Base-by-base conservation (phyloP, 2,329 filamentous ascomycete genomes). In the Alternaria sp. region DNA sequence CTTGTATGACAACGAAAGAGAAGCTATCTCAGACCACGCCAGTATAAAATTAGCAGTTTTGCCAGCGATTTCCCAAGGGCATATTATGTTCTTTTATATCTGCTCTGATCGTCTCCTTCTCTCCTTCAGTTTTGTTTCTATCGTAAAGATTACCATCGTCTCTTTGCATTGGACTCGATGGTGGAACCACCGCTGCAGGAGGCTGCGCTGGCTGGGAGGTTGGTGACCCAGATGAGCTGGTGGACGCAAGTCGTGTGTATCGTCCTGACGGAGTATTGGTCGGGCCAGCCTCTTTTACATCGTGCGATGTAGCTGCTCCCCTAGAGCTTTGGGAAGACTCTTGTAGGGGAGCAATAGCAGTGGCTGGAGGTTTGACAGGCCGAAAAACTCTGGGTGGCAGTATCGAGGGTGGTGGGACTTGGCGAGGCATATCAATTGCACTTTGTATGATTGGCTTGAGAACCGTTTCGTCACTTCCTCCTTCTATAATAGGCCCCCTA, bases 191-290 rank as follows among this genome's bases (percentile, higher is more conserved):
- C 1, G 24, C 24, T 26, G 24, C 24, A 26, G 24, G 24, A 26
- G 24, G 24, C 24, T 26, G 6, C 24, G 24, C 24, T 26, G 24
- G 24, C 24, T 2, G 24, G 24, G 24, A 26, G 5, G 24, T 26
- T 7, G 1, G 24, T 26, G 24, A 26, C 24, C 24, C 5, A 1
- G 22, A 24, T 2, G 22, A 24, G 1, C 22, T 26, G 11, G 12
- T 34, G 11, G 9, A 30, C 8, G 28, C 9, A 30, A 30, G 28
- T 1, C 9, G 28, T 11, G 8, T 30, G 28, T 1, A 30, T 30
- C 1, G 28, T 1, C 1, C 4, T 11, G 9, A 11, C 28, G 2
- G 28, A 4, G 28, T n/a, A n/a, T n/a, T n/a, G n/a, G n/a, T n/a
- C n/a, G n/a, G n/a, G n/a, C n/a, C n/a, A n/a, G n/a, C n/a, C n/a